phyloP scores from a whole-genome alignment of 208 protist genomes.

The Leishmania gerbilli region DNA sequence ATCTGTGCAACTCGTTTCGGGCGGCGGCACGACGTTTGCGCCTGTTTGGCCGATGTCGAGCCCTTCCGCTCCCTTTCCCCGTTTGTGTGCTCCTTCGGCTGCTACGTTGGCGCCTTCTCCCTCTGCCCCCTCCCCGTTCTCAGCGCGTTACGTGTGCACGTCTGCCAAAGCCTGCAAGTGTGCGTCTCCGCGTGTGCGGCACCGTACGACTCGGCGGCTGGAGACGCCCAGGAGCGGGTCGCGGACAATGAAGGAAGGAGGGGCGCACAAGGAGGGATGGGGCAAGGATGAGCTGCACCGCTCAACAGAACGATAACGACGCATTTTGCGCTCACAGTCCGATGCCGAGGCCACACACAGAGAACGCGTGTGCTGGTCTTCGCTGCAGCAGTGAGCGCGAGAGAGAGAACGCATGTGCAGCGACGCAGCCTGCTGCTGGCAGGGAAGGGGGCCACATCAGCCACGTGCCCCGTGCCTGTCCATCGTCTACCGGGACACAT shows the following conservation, averaged over 20 bases:
- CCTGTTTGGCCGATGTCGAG: no score
- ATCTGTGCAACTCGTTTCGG: neutral
- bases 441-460: neutral
- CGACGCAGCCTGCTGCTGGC: neutral
- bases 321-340: neutral
- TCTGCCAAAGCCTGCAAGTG: neutral
- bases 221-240: neutral
- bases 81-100: neutral
- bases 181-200: neutral
- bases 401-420: neutral
- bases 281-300: neutral
- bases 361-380: neutral
- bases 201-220: neutral
- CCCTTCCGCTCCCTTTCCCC: neutral
- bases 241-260: neutral
- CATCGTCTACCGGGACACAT: slow-evolving; percentile 41
- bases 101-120: no score
- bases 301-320: neutral
- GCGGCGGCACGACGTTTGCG: no score
- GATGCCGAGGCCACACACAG: neutral
- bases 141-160: neutral
- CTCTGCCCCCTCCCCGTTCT: neutral
- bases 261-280: neutral
- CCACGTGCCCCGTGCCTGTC: neutral
- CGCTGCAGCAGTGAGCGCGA: neutral